Base-by-base conservation (phyloP, 306 rosid genomes). In the Glycyrrhiza uralensis region DNA sequence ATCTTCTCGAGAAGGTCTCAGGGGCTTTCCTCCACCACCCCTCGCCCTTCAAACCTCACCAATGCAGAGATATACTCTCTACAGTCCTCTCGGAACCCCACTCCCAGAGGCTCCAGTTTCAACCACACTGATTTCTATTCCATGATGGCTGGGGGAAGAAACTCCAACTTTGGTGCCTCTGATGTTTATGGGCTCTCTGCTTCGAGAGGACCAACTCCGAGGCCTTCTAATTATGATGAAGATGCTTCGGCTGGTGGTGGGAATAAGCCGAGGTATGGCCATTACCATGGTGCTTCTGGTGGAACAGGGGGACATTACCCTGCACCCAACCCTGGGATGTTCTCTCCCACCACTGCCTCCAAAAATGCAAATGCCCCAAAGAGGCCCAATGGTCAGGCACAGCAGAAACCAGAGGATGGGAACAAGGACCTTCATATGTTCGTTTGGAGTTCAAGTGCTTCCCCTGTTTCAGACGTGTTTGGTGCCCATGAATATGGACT, bases 51-150 rank as follows among this genome's bases (percentile, higher is more conserved):
- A 0, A 92, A 92, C 54, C 87, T 92, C 22, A 88, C 92, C 28
- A 89, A 87, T 44, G 96, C 92, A 0, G 98, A 92, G 91, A 92
- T 92, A 55, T 90, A 90, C 80, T 92, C 98, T 7, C 41, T 92
- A 4, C 96, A 92, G 6, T 88, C 95, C 3, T 90, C 98, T 0
- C 35, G 88, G 13, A 90, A 92, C 59, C 95, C 95, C 0, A 90
- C 96, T 6, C 96, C 96, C 0, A 77, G 98, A 70, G 98, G 94
- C 2, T 92, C 98, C 0, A 92, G 95, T 51, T 92, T 92, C 58
- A 92, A 92, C 29, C 98, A 92, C 69, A 81, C 96, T 0, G 98
- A 92, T 18, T 92, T 92, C 9, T 86, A 87, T 64, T 86, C 95
- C 11, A 86, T 89, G 92, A 87, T 89, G 98, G 93, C 82, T 4